A percentile compares a stretch with the other conserved stretches of the same genome.
phyloP scores from a whole-genome alignment of 1,284 basidiomycete species.

The Ganoderma boninense region DNA sequence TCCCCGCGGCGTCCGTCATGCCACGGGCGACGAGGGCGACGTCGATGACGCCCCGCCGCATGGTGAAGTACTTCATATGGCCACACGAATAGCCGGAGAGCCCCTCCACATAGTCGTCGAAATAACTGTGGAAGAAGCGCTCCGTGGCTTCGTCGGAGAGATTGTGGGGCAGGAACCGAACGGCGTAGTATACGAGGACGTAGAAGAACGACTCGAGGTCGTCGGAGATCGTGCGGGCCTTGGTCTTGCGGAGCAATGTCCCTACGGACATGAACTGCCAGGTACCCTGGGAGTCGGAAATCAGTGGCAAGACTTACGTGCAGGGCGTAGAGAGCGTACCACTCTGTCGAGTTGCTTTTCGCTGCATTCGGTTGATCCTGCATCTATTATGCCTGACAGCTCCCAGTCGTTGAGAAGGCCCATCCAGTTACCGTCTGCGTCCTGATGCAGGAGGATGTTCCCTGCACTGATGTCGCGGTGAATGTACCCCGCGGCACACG shows the following conservation, averaged over 20 bases:
- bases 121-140: conserved; percentile 16
- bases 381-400: neutral
- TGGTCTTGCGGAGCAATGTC: neutral
- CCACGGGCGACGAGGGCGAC: neutral
- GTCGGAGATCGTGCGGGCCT: conserved; percentile 9
- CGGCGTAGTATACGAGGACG: conserved; percentile 18
- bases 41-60: neutral
- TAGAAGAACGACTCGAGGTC: conserved; percentile 27
- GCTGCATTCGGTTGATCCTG: neutral
- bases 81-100: neutral
- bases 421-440: neutral
- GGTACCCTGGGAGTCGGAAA: conserved; percentile 1
- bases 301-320: no score
- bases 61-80: neutral
- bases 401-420: conserved; percentile 20
- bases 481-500: neutral
- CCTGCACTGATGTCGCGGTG: conserved; percentile 23
- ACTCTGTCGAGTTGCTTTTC: conserved; percentile 14
- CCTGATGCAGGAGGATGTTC: conserved; percentile 15
- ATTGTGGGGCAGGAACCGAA: conserved; percentile 17
- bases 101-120: conserved; percentile 8
- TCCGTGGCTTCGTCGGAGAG: neutral
- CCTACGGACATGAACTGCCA: conserved; percentile 23
- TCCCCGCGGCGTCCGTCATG: no score
- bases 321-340: neutral